Conservation (phyloP, 2,329 filamentous ascomycete genomes). For the Cryphonectria naterciae region DNA sequence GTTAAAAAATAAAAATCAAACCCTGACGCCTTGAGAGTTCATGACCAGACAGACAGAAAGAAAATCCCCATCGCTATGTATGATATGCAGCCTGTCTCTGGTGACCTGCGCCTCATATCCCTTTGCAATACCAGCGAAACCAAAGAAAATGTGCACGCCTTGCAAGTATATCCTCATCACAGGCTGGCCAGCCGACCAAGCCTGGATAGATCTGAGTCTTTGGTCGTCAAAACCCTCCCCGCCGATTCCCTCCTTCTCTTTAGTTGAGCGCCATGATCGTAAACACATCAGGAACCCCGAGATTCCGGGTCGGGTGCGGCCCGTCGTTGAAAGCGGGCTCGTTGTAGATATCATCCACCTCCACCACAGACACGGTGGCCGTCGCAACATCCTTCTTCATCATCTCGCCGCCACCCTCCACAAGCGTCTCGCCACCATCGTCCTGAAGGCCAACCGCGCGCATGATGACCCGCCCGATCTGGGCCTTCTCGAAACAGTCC, state of each 20-base stretch:
- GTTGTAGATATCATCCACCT: constrained; percentile 30
- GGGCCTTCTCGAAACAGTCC: constrained; percentile 39
- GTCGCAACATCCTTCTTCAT: not conserved
- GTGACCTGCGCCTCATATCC: not conserved
- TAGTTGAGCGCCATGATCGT: constrained; percentile 44
- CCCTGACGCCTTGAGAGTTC: not conserved
- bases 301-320: constrained; percentile 39
- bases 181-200: not conserved
- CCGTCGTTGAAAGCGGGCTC: constrained; percentile 34
- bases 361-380: constrained; percentile 2
- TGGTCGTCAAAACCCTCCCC: not conserved
- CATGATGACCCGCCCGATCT: constrained; percentile 41
- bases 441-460: constrained; percentile 34
- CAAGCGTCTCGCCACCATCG: constrained; percentile 24
- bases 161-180: not conserved
- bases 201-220: not conserved
- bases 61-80: constrained; percentile 19
- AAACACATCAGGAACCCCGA: constrained; percentile 44
- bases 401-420: not conserved
- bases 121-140: not conserved
- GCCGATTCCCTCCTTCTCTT: constrained; percentile 7
- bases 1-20: not conserved
- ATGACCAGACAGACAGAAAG: constrained; percentile 26
- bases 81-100: constrained; percentile 6
- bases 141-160: not conserved